Conservation (phyloP, 2,329 filamentous ascomycete species). For the Phyllosticta citriasiana region DNA sequence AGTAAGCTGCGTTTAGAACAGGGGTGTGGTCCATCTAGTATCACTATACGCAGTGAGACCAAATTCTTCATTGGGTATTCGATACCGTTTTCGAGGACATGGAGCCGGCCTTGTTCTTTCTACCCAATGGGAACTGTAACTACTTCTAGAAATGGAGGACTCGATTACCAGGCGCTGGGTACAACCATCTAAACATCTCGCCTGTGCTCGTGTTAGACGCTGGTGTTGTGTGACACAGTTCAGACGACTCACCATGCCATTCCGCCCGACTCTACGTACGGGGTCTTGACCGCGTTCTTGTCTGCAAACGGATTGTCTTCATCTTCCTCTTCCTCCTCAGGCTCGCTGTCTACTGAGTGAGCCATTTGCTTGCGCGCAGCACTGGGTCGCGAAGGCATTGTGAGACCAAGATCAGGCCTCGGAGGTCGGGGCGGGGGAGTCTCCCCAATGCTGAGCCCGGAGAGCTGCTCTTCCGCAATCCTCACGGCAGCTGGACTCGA, state of each 20-base stretch:
- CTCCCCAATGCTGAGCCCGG: conserved; percentile 33
- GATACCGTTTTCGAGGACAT: not conserved
- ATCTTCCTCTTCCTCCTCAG: conserved; percentile 56
- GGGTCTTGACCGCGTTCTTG: conserved; percentile 55
- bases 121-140: not conserved
- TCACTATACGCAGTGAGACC: not conserved
- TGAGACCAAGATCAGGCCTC: conserved; percentile 32
- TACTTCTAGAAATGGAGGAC: not conserved
- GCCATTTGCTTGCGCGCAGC: conserved; percentile 27
- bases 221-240: not conserved
- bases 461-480: conserved; percentile 32
- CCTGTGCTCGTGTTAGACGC: not conserved
- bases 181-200: not conserved
- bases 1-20: not conserved
- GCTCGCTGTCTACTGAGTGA: conserved; percentile 47
- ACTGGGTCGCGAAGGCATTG: conserved; percentile 22
- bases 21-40: not conserved
- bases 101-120: not conserved
- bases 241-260: conserved; percentile 11
- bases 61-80: not conserved
- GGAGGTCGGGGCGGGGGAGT: conserved; percentile 39
- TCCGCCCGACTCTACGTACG: conserved; percentile 31
- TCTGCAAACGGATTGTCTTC: conserved; percentile 86
- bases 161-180: not conserved
- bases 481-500: not conserved